A percentile compares a stretch with the other conserved stretches of the same genome.
phyloP scores from a whole-genome alignment of 2,329 filamentous ascomycete genomes.

The Monascus ruber region DNA sequence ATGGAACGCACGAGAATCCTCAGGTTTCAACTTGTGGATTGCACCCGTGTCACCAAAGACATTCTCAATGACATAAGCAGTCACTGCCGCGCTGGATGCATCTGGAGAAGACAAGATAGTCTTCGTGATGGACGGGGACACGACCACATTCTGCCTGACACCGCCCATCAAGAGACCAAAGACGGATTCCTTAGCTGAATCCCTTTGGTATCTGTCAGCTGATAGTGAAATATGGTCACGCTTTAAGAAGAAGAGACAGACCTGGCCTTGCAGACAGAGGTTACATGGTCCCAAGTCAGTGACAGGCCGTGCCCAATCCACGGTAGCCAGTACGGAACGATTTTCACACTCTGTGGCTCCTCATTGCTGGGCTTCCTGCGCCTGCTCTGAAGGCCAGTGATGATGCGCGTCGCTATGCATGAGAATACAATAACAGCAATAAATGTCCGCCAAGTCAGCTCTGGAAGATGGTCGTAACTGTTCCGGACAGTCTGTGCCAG shows the following conservation, averaged over 20 bases:
- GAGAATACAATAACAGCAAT: conserved; percentile 17
- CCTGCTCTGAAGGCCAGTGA: conserved; percentile 24
- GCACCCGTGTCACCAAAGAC: conserved; percentile 33
- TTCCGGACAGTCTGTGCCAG: conserved; percentile 12
- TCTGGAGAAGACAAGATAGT: conserved; percentile 25
- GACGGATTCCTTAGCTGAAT: conserved; percentile 29
- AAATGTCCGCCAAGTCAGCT: conserved; percentile 15
- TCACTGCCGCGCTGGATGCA: conserved; percentile 16
- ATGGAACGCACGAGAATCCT: conserved; percentile 25
- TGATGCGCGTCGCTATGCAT: conserved; percentile 28
- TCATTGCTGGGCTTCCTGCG: conserved; percentile 10
- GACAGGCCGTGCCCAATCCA: conserved; percentile 43
- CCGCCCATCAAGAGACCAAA: conserved; percentile 41
- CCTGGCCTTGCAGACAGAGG: conserved; percentile 34
- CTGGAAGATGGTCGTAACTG: conserved; percentile 3
- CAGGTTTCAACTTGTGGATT: conserved; percentile 23
- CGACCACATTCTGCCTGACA: conserved; percentile 39
- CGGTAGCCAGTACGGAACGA: conserved; percentile 50
- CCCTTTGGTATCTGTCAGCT: conserved; percentile 15
- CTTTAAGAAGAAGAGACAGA: conserved; percentile 10
- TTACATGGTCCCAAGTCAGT: conserved; percentile 36
- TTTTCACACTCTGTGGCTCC: conserved; percentile 31
- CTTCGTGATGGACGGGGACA: conserved; percentile 37
- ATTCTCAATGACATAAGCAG: conserved; percentile 26
- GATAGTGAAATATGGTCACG: neutral